Evolutionary conservation across 306 rosid genomes (phyloP), one percentile per base, ranked within the genome.

Genomic region (Prunus kanzakura): DNA sequence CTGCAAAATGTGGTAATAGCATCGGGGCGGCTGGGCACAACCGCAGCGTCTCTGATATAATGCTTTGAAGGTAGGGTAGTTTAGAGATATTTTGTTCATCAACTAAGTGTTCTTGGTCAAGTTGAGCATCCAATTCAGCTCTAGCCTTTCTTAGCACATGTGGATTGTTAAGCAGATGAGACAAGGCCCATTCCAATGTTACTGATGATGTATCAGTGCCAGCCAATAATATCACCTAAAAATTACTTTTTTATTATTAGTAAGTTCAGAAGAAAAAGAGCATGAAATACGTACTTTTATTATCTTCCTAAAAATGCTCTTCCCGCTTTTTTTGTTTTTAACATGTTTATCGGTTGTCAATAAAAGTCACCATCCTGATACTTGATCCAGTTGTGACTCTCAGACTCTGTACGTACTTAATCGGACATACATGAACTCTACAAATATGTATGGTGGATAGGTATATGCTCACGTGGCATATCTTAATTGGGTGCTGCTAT

Each of bases 161-260:
- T 0, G 91, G 91, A 81, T 87, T 50, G 82, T 87, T 91, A 3
- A 89, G 69, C 4, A 91, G 67, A 74, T 84, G 77, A 1, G 88
- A 49, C 83, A 91, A 41, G 0, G 88, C 91, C 96, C 96, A 88
- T 72, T 91, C 96, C 20, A 89, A 27, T 19, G 89, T 74, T 2
- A 76, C 22, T 0, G 93, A 71, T 0, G 92, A 75, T n/a, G 93
- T 81, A 63, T 89, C 89, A 5, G 92, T 86, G 29, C 97, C 93
- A 0, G 93, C 90, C 4, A 76, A 16, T 15, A 84, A 25, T 58
- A 91, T 16, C 8, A 77, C 71, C 96, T 91, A 14, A 70, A 70
- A 30, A 29, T 70, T 14, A 54, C 16, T 11, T 5, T 11, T 11
- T 22, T 22, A 58, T 20, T 20, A 57, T 3, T 3, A 11, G 2